These are phyloP conservation scores for Sequoia sempervirens DNA, from an alignment of 75 land plant genomes.

Conservation along the genomic window DNA sequence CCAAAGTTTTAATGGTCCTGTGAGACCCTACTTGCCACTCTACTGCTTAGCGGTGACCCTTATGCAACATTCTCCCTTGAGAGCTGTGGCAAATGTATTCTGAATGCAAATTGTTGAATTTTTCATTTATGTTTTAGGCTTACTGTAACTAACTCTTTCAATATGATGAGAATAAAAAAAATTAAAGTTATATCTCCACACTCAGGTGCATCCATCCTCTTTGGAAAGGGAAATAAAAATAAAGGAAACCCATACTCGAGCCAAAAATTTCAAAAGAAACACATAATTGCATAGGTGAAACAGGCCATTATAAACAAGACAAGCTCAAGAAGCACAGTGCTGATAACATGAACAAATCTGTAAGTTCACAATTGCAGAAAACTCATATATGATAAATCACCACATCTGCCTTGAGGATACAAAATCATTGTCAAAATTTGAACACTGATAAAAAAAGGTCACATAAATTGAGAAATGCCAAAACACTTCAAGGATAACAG, in stretches of 20 bases:
- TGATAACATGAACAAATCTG: not conserved
- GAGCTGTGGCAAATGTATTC: not conserved
- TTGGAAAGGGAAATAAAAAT: not conserved
- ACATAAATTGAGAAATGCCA: not conserved
- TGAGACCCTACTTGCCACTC: not conserved
- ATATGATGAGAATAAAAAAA: not conserved
- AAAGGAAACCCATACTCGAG: not conserved
- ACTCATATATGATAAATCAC: not conserved
- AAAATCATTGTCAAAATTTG: not conserved
- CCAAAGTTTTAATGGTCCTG: not conserved
- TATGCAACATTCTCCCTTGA: not conserved
- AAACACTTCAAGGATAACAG: not conserved
- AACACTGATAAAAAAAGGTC: not conserved
- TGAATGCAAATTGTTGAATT: not conserved
- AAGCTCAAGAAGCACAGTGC: not conserved
- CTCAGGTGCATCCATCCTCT: not conserved
- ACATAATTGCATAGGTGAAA: not conserved
- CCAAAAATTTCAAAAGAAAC: not conserved
- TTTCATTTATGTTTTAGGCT: not conserved
- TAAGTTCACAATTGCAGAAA: not conserved
- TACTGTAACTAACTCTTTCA: not conserved
- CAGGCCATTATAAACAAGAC: not conserved
- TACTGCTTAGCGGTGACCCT: not conserved
- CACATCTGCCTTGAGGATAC: not conserved
- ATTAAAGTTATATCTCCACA: not conserved